These are phyloP conservation scores for Trypanosoma platydactyli DNA, from an alignment of 208 protist genomes.

Conservation along the genomic window DNA sequence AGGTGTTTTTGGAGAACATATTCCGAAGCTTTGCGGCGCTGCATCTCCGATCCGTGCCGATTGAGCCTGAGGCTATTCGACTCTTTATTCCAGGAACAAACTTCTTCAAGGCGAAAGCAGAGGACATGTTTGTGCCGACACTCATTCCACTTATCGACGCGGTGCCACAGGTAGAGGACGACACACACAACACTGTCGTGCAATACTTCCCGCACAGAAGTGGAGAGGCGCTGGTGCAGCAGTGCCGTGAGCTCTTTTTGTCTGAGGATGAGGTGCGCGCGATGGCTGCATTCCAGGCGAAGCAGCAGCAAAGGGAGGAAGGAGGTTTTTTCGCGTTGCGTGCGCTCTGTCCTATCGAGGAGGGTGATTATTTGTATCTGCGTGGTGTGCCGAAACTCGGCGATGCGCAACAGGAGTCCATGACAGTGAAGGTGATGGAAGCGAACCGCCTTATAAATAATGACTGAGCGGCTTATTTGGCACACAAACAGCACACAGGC, in stretches of 20 bases:
- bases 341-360: conserved; percentile 57
- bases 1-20: conserved; percentile 79
- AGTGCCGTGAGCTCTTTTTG: conserved; percentile 51
- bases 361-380: conserved; percentile 73
- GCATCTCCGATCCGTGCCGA: conserved; percentile 71
- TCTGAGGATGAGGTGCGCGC: conserved; percentile 27
- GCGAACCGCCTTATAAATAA: conserved; percentile 59
- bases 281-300: conserved; percentile 38
- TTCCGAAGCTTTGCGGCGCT: conserved; percentile 71
- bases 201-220: conserved; percentile 69
- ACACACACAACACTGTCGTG: conserved; percentile 72
- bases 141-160: conserved; percentile 83
- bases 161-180: conserved; percentile 78
- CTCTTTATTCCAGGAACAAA: conserved; percentile 72
- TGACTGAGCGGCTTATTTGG: conserved; percentile 5
- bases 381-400: conserved; percentile 55
- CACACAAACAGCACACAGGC: not conserved
- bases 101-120: conserved; percentile 84
- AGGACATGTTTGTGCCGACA: conserved; percentile 84
- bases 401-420: conserved; percentile 42
- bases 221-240: conserved; percentile 33
- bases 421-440: conserved; percentile 68
- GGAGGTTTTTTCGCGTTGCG: conserved; percentile 85
- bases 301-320: conserved; percentile 7
- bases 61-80: conserved; percentile 65